These are phyloP conservation scores for Calonectria crousiana DNA, from an alignment of 2,329 filamentous ascomycete genomes.

Conservation along the genomic window DNA sequence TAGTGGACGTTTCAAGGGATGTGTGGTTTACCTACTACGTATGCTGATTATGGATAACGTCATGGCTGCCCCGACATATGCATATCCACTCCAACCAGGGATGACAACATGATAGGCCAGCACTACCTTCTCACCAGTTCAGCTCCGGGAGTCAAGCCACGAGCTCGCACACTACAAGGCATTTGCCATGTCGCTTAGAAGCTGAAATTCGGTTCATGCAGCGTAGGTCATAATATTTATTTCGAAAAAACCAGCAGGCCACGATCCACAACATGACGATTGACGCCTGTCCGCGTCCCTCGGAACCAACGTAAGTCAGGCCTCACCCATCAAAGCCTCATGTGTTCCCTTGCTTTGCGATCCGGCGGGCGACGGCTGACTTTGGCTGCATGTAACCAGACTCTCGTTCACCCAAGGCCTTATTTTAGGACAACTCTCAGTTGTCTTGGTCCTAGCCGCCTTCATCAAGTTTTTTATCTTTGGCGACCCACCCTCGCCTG, in stretches of 20 bases:
- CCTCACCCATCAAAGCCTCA: slow-evolving; percentile 3
- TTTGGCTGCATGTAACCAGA: slow-evolving; percentile 54
- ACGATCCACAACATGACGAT: slow-evolving; percentile 49
- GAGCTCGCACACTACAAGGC: not conserved
- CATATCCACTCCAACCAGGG: slow-evolving; percentile 27
- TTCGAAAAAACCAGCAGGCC: not conserved
- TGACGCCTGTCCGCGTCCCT: slow-evolving; percentile 56
- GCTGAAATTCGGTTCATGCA: not conserved
- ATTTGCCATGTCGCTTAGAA: slow-evolving; percentile 11
- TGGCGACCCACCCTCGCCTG: slow-evolving; percentile 88
- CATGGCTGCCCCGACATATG: slow-evolving; percentile 40
- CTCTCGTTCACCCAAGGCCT: slow-evolving; percentile 95
- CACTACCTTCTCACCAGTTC: not conserved
- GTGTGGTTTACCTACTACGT: slow-evolving; percentile 30
- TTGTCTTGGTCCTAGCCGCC: slow-evolving; percentile 89
- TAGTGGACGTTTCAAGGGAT: not conserved
- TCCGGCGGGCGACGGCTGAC: slow-evolving; percentile 23
- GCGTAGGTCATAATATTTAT: not conserved
- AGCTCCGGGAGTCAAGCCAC: not conserved
- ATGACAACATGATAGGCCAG: slow-evolving; percentile 3
- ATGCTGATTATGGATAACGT: slow-evolving; percentile 32
- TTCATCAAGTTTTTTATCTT: slow-evolving; percentile 99
- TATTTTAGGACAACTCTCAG: slow-evolving; percentile 91
- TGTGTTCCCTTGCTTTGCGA: slow-evolving; percentile 18
- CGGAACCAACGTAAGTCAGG: slow-evolving; percentile 61